Evolutionary conservation across 306 rosid genomes (phyloP).

Genomic region (Macrotyloma uniflorum): DNA sequence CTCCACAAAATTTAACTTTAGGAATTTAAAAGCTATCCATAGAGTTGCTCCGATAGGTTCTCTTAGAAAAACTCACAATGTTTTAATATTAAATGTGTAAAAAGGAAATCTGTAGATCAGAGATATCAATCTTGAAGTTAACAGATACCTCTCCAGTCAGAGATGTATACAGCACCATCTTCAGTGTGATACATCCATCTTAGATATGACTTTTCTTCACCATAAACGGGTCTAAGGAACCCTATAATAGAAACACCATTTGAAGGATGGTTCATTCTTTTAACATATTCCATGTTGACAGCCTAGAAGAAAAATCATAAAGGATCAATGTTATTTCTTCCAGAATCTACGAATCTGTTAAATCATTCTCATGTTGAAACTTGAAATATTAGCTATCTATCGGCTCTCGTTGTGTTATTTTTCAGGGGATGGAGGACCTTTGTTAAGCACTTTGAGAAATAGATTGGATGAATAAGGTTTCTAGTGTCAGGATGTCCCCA

Average conservation of each 20-base stretch:
- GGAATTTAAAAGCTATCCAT: constrained; percentile 3
- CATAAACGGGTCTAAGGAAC: constrained; percentile 75
- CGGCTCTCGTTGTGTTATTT: not conserved
- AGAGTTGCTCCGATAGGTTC: not conserved
- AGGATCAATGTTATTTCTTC: constrained; percentile 39
- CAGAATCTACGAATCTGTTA: constrained; percentile 24
- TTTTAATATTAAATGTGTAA: not conserved
- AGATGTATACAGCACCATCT: constrained; percentile 61
- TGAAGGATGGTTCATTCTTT: constrained; percentile 76
- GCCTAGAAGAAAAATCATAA: constrained; percentile 57
- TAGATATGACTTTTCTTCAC: constrained; percentile 73
- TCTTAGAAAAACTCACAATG: not conserved
- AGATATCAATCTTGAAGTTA: constrained; percentile 27
- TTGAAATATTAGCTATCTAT: constrained; percentile 15
- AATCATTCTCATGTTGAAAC: constrained; percentile 25
- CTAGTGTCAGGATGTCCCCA: constrained; percentile 57
- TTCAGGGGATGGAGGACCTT: constrained; percentile 51
- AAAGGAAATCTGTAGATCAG: not conserved
- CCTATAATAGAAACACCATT: constrained; percentile 92
- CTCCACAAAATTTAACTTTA: constrained; percentile 2
- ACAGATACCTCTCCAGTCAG: constrained; percentile 69
- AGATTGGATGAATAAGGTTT: constrained; percentile 69
- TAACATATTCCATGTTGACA: constrained; percentile 53
- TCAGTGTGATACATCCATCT: constrained; percentile 56
- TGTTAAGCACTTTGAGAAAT: constrained; percentile 80